A percentile compares a stretch with the other conserved stretches of the same genome.
phyloP scores from a whole-genome alignment of 495 filamentous ascomycete species.

The Tuber magnatum region DNA sequence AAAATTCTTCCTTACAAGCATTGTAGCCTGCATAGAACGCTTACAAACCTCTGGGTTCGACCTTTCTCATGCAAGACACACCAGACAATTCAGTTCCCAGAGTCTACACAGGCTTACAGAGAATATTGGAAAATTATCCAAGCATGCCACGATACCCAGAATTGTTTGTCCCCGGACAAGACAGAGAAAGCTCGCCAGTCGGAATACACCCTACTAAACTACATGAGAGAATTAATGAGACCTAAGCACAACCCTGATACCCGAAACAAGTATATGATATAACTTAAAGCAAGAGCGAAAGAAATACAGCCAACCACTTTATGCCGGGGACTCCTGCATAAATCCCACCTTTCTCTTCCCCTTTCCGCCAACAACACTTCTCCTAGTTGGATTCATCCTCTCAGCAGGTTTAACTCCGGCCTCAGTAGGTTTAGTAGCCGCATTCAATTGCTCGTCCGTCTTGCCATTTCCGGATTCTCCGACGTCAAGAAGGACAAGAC shows the following conservation, averaged over 20 bases:
- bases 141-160: not conserved
- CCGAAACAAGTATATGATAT: not conserved
- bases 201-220: not conserved
- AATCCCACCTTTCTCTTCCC: slow-evolving; percentile 36
- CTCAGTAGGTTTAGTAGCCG: not conserved
- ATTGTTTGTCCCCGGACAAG: not conserved
- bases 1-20: not conserved
- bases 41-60: not conserved
- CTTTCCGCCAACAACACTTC: slow-evolving; percentile 14
- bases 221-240: not conserved
- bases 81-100: not conserved
- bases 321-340: slow-evolving; percentile 15
- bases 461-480: slow-evolving; percentile 5
- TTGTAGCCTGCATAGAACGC: not conserved
- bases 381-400: slow-evolving; percentile 4
- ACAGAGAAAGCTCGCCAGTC: not conserved
- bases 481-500: slow-evolving; percentile 24
- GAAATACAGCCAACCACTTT: not conserved
- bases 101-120: not conserved
- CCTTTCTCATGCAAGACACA: not conserved
- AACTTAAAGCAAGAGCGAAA: not conserved
- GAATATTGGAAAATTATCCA: not conserved
- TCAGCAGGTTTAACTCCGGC: not conserved
- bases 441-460: not conserved
- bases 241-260: not conserved